Percentiles rank a stretch among this genome's conserved stretches.
Evolutionary conservation across 257 asterid genomes (phyloP).

Genomic region (Scutellaria barbata): DNA sequence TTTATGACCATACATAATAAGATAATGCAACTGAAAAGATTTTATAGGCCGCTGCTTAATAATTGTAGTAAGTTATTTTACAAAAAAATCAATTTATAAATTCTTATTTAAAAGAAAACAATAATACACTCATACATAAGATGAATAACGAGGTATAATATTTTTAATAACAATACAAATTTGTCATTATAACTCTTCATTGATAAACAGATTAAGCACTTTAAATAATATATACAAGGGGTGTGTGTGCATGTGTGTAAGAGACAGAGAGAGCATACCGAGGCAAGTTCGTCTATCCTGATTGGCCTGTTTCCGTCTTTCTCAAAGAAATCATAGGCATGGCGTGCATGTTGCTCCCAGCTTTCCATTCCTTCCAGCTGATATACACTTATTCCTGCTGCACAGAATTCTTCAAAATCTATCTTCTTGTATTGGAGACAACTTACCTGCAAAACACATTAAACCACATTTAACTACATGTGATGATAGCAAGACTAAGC

Average conservation of each 20-base stretch:
- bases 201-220: too few species aligned
- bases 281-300: conserved; percentile 93
- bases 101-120: too few species aligned
- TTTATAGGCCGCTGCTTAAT: too few species aligned
- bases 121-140: too few species aligned
- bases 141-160: too few species aligned
- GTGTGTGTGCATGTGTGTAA: background rate
- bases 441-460: conserved; percentile 57
- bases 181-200: too few species aligned
- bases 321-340: conserved; percentile 83
- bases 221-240: too few species aligned
- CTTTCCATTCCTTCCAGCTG: conserved; percentile 82
- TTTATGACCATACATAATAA: too few species aligned
- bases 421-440: conserved; percentile 76
- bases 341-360: conserved; percentile 94
- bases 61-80: too few species aligned
- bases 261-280: conserved; percentile 50
- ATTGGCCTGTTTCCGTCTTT: conserved; percentile 87
- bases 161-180: too few species aligned
- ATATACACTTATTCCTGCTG: conserved; percentile 79
- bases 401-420: conserved; percentile 91
- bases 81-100: too few species aligned
- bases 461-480: background rate
- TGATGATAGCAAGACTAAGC: background rate
- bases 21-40: too few species aligned